Evolutionary conservation across 805 yeast species (phyloP).

Genomic region (Ogataea paradorogensis): DNA sequence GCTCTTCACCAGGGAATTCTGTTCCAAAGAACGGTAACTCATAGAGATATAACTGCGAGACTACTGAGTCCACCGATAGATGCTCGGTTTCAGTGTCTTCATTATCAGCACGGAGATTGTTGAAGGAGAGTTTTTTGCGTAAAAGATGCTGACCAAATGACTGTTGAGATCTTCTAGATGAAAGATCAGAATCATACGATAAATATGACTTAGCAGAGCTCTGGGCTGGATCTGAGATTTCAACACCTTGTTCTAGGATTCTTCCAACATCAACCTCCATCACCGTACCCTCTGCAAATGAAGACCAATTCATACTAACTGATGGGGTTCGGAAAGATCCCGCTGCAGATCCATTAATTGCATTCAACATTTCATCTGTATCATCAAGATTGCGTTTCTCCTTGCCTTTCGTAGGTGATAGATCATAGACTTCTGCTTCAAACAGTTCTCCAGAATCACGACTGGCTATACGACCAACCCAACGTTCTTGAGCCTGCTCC

Average conservation of each 20-base stretch:
- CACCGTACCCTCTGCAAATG: slow-evolving; percentile 19
- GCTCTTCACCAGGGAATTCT: slow-evolving; percentile 13
- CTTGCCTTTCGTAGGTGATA: slow-evolving; percentile 20
- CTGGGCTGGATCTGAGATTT: slow-evolving; percentile 13
- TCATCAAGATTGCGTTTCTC: slow-evolving; percentile 9
- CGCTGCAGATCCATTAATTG: slow-evolving; percentile 19
- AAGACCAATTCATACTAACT: slow-evolving; percentile 37
- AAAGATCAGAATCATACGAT: slow-evolving; percentile 5
- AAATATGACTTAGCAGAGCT: slow-evolving; percentile 6
- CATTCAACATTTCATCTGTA: slow-evolving; percentile 17
- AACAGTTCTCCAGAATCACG: slow-evolving; percentile 7
- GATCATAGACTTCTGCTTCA: slow-evolving; percentile 7
- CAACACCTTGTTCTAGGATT: slow-evolving; percentile 14
- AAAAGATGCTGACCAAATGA: slow-evolving; percentile 10
- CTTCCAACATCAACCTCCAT: slow-evolving; percentile 24
- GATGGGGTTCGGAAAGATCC: slow-evolving; percentile 35
- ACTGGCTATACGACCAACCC: slow-evolving; percentile 20
- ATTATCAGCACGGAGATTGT: slow-evolving; percentile 3
- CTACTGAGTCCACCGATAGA: slow-evolving; percentile 20
- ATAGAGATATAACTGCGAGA: slow-evolving; percentile 18
- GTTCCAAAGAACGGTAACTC: slow-evolving; percentile 27
- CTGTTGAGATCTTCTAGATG: slow-evolving; percentile 1
- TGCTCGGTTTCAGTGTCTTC: background rate
- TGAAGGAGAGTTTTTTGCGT: slow-evolving; percentile 7
- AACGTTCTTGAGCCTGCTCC: slow-evolving; percentile 26